phyloP scores from a whole-genome alignment of 2,329 filamentous ascomycete species.

The Trichoderma sp. region DNA sequence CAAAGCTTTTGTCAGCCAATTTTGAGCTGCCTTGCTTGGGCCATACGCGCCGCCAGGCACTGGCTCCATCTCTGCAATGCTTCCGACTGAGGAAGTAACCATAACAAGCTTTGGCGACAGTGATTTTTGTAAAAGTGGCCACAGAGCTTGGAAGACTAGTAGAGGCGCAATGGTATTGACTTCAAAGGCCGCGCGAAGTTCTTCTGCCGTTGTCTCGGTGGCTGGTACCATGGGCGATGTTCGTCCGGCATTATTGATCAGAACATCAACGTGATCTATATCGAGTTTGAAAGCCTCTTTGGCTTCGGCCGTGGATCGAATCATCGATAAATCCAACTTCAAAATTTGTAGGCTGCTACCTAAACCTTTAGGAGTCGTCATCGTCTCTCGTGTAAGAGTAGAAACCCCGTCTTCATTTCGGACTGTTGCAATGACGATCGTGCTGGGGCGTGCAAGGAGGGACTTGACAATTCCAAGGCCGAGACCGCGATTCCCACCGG shows the following conservation, averaged over 20 bases:
- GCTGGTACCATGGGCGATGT: conserved; percentile 36
- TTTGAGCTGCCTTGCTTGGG: conserved; percentile 39
- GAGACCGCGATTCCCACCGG: conserved; percentile 46
- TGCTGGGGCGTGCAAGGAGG: conserved; percentile 53
- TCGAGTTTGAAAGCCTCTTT: conserved; percentile 32
- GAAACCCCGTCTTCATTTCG: conserved; percentile 33
- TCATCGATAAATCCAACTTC: conserved; percentile 41
- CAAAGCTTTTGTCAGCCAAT: conserved; percentile 38
- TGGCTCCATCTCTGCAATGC: conserved; percentile 38
- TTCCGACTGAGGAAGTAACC: conserved; percentile 41
- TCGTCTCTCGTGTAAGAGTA: conserved; percentile 27
- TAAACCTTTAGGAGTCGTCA: conserved; percentile 31
- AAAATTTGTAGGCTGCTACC: conserved; percentile 39
- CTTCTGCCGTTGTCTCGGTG: conserved; percentile 34
- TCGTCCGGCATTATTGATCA: conserved; percentile 55
- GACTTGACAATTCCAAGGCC: conserved; percentile 41
- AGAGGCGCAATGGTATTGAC: conserved; percentile 48
- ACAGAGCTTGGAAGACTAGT: conserved; percentile 39
- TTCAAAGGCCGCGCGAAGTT: conserved; percentile 44
- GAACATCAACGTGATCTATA: conserved; percentile 48
- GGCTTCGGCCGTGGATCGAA: conserved; percentile 30
- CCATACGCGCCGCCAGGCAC: conserved; percentile 40
- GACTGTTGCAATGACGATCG: conserved; percentile 47
- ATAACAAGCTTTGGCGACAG: conserved; percentile 39
- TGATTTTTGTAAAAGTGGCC: conserved; percentile 40